Conservation (phyloP, 1,139 yeast species). For the Yamadazyma atlantica region DNA sequence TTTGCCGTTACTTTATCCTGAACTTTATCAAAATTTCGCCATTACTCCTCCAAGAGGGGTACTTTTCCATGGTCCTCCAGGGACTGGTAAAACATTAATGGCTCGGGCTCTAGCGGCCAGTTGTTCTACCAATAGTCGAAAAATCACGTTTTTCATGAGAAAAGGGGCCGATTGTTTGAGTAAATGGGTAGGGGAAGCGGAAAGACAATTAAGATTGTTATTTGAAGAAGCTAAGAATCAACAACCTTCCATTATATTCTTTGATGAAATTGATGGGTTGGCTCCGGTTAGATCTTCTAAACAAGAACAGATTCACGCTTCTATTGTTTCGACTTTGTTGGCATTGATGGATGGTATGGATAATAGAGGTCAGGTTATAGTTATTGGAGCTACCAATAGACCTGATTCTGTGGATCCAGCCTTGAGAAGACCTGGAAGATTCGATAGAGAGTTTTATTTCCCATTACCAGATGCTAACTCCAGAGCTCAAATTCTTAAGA, state of each 20-base stretch:
- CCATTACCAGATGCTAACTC: constrained; percentile 87
- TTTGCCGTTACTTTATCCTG: constrained; percentile 89
- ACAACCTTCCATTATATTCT: constrained; percentile 93
- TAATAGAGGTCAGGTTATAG: constrained; percentile 92
- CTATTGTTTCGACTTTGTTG: constrained; percentile 88
- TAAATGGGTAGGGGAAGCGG: constrained; percentile 99
- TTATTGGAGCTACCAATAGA: constrained; percentile 96
- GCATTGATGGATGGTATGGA: constrained; percentile 99
- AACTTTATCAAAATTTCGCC: constrained; percentile 82
- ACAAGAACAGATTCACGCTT: constrained; percentile 97
- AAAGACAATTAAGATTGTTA: constrained; percentile 81
- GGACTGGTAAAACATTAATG: constrained; percentile 98
- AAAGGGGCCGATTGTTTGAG: constrained; percentile 97
- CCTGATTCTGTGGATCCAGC: constrained; percentile 99
- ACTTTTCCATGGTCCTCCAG: constrained; percentile 98
- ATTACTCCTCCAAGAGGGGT: constrained; percentile 99
- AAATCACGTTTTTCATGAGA: constrained; percentile 95
- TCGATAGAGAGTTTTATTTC: constrained; percentile 94
- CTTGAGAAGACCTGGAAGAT: constrained; percentile 93
- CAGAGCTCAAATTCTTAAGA: constrained; percentile 71
- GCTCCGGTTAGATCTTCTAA: constrained; percentile 97
- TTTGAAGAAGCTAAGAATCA: constrained; percentile 96
- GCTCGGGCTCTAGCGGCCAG: constrained; percentile 97
- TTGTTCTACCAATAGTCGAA: constrained; percentile 77
- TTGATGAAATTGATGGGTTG: constrained; percentile 96